These are phyloP conservation scores for Leucosporidium scottii DNA, from an alignment of 768 basidiomycete species.

Conservation along the genomic window DNA sequence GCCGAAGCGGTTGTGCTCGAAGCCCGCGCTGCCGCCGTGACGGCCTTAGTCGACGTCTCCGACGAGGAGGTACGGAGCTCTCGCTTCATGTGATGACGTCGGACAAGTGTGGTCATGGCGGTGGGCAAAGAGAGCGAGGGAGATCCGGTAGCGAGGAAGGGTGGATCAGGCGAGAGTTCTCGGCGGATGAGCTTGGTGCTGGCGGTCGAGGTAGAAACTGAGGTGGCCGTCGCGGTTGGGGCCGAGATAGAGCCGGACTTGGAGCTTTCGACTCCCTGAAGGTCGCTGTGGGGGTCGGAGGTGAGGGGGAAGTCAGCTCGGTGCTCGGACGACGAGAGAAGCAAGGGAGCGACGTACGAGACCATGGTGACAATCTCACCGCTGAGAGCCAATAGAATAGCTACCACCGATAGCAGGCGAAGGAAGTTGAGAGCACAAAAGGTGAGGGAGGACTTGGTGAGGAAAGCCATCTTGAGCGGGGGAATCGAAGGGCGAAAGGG, in stretches of 20 bases:
- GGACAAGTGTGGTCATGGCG: not conserved
- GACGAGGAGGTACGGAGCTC: not conserved
- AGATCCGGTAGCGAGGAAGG: no score
- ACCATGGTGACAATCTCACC: slow-evolving; percentile 24
- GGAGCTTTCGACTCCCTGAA: not conserved
- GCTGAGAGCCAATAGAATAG: slow-evolving; percentile 17
- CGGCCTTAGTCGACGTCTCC: not conserved
- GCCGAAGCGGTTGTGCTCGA: not conserved
- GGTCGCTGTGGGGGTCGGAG: slow-evolving; percentile 3
- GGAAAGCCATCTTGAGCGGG: not conserved
- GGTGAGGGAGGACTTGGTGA: slow-evolving; percentile 16
- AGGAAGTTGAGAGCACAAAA: slow-evolving; percentile 24
- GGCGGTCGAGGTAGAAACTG: not conserved
- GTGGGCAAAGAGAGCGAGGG: not conserved
- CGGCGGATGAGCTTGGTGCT: no score
- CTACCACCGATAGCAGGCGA: slow-evolving; percentile 20
- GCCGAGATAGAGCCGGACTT: not conserved
- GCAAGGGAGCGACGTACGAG: slow-evolving; percentile 4
- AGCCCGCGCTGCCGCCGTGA: not conserved
- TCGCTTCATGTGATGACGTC: no score
- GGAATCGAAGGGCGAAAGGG: no score
- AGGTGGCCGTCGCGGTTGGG: not conserved
- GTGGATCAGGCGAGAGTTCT: no score
- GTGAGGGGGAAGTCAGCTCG: not conserved
- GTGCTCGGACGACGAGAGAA: not conserved